A percentile compares a stretch with the other conserved stretches of the same genome.
These are phyloP conservation scores for Quercus parvula DNA, from an alignment of 306 rosid genomes.

Conservation along the genomic window DNA sequence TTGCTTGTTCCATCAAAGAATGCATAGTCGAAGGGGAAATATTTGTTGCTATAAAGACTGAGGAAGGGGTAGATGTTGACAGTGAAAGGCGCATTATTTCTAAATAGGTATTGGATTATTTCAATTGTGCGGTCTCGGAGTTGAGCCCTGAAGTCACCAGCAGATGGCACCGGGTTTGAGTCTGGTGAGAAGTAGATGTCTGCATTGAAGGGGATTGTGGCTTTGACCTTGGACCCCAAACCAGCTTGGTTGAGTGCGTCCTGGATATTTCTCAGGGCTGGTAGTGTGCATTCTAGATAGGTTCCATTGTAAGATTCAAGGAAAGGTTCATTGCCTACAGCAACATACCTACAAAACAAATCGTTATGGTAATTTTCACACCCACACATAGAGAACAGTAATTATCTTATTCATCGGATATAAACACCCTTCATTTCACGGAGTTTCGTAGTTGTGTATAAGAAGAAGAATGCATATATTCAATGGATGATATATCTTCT, in stretches of 20 bases:
- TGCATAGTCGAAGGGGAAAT: conserved; percentile 85
- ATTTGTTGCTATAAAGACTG: conserved; percentile 61
- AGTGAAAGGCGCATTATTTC: conserved; percentile 68
- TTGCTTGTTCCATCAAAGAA: conserved; percentile 69
- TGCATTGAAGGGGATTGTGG: conserved; percentile 93
- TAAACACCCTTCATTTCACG: too few species aligned
- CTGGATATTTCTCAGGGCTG: conserved; percentile 81
- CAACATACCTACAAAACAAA: conserved; percentile 66
- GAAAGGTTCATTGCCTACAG: conserved; percentile 95
- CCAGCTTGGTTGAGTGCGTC: conserved; percentile 64
- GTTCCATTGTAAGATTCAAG: conserved; percentile 75
- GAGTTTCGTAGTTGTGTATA: too few species aligned
- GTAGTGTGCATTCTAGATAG: conserved; percentile 56
- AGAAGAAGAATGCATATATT: too few species aligned
- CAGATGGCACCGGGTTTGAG: conserved; percentile 77
- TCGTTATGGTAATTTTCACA: conserved; percentile 1
- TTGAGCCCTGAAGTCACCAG: conserved; percentile 83
- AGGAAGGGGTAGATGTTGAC: conserved; percentile 90
- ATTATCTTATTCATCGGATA: too few species aligned
- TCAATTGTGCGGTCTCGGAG: conserved; percentile 50
- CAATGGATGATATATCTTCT: too few species aligned
- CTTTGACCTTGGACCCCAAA: conserved; percentile 61
- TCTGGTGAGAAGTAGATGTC: conserved; percentile 83
- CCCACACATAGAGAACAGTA: not conserved
- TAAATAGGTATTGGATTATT: conserved; percentile 55